Conservation (phyloP, 1,284 basidiomycete genomes). For the Papiliotrema terrestris region DNA sequence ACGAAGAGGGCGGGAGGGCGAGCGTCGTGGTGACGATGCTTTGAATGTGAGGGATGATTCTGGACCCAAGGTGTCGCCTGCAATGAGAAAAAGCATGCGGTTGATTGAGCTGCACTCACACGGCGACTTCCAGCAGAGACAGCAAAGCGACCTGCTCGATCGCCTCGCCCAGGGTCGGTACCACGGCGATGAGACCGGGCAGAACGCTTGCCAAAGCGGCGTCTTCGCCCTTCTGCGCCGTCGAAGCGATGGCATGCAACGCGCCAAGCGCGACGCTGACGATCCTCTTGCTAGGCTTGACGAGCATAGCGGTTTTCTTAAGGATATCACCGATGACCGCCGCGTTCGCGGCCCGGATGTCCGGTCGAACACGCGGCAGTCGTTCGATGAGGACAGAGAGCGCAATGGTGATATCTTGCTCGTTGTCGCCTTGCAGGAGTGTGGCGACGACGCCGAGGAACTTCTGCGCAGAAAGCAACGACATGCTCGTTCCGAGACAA, state of each 20-base stretch:
- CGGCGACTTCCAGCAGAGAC: constrained; percentile 51
- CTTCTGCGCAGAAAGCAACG: constrained; percentile 57
- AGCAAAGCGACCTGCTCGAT: constrained; percentile 57
- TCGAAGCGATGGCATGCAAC: constrained; percentile 58
- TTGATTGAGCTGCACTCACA: constrained; percentile 11
- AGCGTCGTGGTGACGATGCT: constrained; percentile 64
- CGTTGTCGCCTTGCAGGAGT: constrained; percentile 31
- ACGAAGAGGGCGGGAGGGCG: constrained; percentile 49
- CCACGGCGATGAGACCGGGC: constrained; percentile 57
- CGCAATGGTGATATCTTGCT: constrained; percentile 34
- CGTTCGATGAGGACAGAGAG: constrained; percentile 61
- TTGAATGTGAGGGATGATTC: constrained; percentile 76
- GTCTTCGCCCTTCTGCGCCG: constrained; percentile 65
- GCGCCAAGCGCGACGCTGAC: constrained; percentile 57
- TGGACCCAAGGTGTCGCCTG: constrained; percentile 74
- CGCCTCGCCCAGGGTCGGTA: constrained; percentile 48
- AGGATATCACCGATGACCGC: constrained; percentile 54
- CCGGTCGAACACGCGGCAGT: constrained; percentile 60
- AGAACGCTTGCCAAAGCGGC: constrained; percentile 58
- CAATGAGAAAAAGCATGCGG: constrained; percentile 7
- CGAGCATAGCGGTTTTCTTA: constrained; percentile 53
- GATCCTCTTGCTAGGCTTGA: constrained; percentile 51
- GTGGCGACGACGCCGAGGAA: constrained; percentile 51
- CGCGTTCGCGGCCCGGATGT: constrained; percentile 58
- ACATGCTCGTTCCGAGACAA: constrained; percentile 43